phyloP scores from a whole-genome alignment of 805 yeast genomes.

The Starmerella potacharoeniae region DNA sequence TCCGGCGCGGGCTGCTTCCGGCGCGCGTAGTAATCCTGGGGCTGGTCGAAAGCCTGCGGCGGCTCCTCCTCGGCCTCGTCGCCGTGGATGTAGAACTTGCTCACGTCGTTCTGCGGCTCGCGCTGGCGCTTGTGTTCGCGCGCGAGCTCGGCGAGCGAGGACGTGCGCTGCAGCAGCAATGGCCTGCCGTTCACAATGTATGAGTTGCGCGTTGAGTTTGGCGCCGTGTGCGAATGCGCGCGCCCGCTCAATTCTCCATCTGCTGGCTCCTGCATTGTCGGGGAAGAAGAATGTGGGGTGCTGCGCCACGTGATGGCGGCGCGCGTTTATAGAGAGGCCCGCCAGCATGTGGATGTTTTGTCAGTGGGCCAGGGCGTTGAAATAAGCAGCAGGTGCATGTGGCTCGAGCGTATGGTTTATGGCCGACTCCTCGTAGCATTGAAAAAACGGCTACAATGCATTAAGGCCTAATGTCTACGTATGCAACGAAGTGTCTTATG shows the following conservation, averaged over 20 bases:
- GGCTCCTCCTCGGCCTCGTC: slow-evolving; percentile 2
- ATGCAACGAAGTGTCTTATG: too few relatives aligned
- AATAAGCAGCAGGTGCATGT: too few relatives aligned
- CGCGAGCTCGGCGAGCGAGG: slow-evolving; percentile 22
- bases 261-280: background rate
- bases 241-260: background rate
- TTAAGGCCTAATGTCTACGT: too few relatives aligned
- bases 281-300: background rate
- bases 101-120: slow-evolving; percentile 11
- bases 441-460: too few relatives aligned
- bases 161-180: slow-evolving; percentile 10
- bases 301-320: background rate
- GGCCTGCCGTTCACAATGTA: background rate
- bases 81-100: slow-evolving; percentile 13
- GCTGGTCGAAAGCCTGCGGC: background rate
- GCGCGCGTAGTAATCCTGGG: background rate
- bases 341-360: background rate
- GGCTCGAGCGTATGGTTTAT: too few relatives aligned
- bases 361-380: too few relatives aligned
- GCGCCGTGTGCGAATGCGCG: background rate
- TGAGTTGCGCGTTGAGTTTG: background rate
- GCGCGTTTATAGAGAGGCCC: background rate
- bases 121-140: slow-evolving; percentile 16
- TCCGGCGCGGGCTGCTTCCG: slow-evolving; percentile 3
- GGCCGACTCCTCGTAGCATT: too few relatives aligned